Percentiles rank a stretch among this genome's conserved stretches.
Conservation (phyloP, 2,329 filamentous ascomycete genomes). For the Chrysoporthe puriensis region DNA sequence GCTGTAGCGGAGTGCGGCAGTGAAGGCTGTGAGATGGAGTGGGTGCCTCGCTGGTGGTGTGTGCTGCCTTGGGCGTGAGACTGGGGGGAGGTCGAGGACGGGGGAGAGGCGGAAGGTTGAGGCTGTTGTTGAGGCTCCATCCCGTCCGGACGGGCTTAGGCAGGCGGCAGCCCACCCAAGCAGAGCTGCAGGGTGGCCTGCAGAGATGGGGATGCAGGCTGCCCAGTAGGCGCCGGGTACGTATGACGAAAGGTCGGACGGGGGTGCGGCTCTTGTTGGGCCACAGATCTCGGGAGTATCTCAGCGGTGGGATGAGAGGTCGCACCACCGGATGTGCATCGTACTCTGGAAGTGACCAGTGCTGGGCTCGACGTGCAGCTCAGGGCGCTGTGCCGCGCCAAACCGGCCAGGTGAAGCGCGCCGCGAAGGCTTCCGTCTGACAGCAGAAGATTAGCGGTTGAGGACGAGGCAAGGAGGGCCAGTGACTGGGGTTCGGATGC, state of each 20-base stretch:
- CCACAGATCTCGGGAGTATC: conserved; percentile 11
- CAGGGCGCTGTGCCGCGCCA: background rate
- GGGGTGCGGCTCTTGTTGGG: conserved; percentile 22
- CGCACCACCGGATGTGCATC: conserved; percentile 11
- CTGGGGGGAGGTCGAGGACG: conserved; percentile 17
- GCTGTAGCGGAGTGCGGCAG: conserved; percentile 16
- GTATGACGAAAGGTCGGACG: conserved; percentile 21
- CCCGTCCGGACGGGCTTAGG: conserved; percentile 19
- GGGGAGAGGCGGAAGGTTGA: conserved; percentile 15
- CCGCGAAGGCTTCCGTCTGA: background rate
- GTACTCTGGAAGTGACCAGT: background rate
- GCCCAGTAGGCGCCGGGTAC: conserved; percentile 5
- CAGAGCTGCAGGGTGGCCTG: conserved; percentile 25
- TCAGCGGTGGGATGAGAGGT: conserved; percentile 6
- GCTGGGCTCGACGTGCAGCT: background rate
- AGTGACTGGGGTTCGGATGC: conserved; percentile 1
- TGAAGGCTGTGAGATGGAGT: conserved; percentile 13
- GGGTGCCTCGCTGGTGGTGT: conserved; percentile 11
- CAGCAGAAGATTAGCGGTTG: conserved; percentile 3
- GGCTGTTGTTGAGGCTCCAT: conserved; percentile 25
- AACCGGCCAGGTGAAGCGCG: background rate
- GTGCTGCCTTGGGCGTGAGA: conserved; percentile 3
- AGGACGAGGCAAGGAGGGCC: background rate
- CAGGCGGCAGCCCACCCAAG: conserved; percentile 26
- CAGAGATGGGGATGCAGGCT: conserved; percentile 9